Evolutionary conservation across 2,329 filamentous ascomycete genomes (phyloP).

Genomic region (Hortaea werneckii): DNA sequence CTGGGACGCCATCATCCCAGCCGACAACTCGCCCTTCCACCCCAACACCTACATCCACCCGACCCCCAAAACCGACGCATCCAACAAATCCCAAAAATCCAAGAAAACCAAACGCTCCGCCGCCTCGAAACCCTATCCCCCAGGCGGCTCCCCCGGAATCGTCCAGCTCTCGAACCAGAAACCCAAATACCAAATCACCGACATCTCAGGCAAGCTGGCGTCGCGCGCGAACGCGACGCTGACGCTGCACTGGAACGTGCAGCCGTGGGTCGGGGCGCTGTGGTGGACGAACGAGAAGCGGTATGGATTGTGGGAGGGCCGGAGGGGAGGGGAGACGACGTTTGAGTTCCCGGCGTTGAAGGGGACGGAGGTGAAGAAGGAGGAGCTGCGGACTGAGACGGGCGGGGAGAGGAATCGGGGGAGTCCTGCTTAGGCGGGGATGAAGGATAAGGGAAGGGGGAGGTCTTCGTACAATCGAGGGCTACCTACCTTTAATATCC

Average conservation of each 20-base stretch:
- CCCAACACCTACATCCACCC: constrained; percentile 43
- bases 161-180: constrained; percentile 73
- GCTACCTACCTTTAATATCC: too few relatives aligned
- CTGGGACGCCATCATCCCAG: constrained; percentile 91
- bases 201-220: constrained; percentile 70
- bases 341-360: constrained; percentile 60
- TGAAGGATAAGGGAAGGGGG: too few relatives aligned
- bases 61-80: constrained; percentile 27
- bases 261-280: constrained; percentile 87
- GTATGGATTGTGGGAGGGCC: constrained; percentile 51
- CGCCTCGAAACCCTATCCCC: constrained; percentile 21
- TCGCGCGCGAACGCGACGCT: constrained; percentile 64
- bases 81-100: too few relatives aligned
- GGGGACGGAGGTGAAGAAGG: constrained; percentile 41
- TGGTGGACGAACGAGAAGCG: constrained; percentile 55
- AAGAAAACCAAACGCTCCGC: constrained; percentile 9
- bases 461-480: too few relatives aligned
- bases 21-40: constrained; percentile 48
- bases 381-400: constrained; percentile 38
- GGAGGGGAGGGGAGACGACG: constrained; percentile 55
- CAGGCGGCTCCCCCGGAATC: constrained; percentile 47
- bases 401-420: constrained; percentile 39
- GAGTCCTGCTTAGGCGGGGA: constrained; percentile 30
- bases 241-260: constrained; percentile 86
- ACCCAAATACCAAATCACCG: constrained; percentile 95